Conservation (phyloP, 805 yeast species). For the Candida peoriensis region DNA sequence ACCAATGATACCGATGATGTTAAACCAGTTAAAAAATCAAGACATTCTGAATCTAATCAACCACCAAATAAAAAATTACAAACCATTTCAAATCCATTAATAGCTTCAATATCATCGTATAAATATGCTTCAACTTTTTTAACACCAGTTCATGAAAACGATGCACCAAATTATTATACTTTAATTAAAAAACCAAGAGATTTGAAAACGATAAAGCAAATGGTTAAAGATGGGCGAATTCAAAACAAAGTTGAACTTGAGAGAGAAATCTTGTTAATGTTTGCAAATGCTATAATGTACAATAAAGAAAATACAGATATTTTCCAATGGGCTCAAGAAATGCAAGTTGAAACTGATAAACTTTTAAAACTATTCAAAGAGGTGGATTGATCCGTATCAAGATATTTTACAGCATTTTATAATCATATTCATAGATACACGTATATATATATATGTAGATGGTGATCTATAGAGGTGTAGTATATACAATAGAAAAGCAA, state of each 20-base stretch:
- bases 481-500: too few relatives aligned
- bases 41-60: constrained; percentile 14
- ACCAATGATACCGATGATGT: too few relatives aligned
- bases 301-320: constrained; percentile 62
- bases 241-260: constrained; percentile 48
- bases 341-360: constrained; percentile 62
- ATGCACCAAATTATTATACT: constrained; percentile 64
- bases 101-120: constrained; percentile 63
- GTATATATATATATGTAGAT: too few relatives aligned
- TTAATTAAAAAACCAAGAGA: constrained; percentile 63
- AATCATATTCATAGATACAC: too few relatives aligned
- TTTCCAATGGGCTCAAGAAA: constrained; percentile 56
- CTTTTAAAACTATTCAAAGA: constrained; percentile 56
- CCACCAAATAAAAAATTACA: constrained; percentile 50
- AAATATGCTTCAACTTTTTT: constrained; percentile 70
- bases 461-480: too few relatives aligned
- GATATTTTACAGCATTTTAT: too few relatives aligned
- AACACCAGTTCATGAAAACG: constrained; percentile 60
- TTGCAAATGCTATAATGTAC: constrained; percentile 81
- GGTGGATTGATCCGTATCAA: too few relatives aligned
- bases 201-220: constrained; percentile 54
- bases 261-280: constrained; percentile 68
- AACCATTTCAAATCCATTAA: constrained; percentile 52
- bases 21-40: not conserved
- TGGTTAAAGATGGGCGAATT: constrained; percentile 55